Percentiles rank a stretch among this genome's conserved stretches.
Evolutionary conservation across 306 rosid genomes (phyloP).

Genomic region (Castanopsis chinensis): DNA sequence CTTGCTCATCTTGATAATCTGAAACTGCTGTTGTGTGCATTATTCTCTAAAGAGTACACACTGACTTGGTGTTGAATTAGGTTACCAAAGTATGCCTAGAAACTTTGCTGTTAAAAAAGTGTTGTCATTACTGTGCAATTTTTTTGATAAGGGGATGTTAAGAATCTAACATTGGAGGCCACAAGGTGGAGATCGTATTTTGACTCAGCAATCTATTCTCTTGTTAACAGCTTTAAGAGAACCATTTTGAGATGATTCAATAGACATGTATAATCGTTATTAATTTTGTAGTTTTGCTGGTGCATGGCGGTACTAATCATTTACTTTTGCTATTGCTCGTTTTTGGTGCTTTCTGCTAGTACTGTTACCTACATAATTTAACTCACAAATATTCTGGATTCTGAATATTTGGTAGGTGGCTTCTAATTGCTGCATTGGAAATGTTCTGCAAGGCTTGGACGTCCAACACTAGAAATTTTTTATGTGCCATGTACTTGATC

Average conservation of each 20-base stretch:
- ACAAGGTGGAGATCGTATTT: too few relatives aligned
- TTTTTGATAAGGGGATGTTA: too few relatives aligned
- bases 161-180: too few relatives aligned
- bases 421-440: neutral
- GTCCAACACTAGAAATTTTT: neutral
- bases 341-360: neutral
- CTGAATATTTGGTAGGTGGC: neutral
- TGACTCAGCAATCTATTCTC: too few relatives aligned
- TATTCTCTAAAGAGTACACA: too few relatives aligned
- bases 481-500: neutral
- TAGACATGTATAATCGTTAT: neutral
- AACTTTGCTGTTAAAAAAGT: too few relatives aligned
- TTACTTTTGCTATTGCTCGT: neutral
- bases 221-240: neutral
- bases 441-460: neutral
- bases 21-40: too few relatives aligned
- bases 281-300: neutral
- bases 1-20: too few relatives aligned
- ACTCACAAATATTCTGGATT: neutral
- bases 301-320: too few relatives aligned
- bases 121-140: too few relatives aligned
- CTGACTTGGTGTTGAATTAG: too few relatives aligned
- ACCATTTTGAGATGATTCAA: neutral
- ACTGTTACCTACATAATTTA: neutral
- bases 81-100: too few relatives aligned